Conservation (phyloP, 2,329 filamentous ascomycete genomes). For the Fusarium albosuccineum region DNA sequence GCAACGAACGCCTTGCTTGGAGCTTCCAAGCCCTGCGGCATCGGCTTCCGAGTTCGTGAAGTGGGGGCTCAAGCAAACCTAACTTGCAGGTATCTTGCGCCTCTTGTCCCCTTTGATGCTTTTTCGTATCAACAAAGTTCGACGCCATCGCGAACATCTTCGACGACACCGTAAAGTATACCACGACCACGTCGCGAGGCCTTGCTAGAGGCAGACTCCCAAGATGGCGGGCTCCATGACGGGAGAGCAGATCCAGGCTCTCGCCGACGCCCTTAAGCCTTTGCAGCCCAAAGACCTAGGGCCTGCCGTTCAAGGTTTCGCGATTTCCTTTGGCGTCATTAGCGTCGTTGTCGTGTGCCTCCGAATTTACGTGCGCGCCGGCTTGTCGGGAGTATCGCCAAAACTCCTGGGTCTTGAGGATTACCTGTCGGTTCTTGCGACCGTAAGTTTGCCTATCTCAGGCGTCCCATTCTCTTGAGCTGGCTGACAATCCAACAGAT, state of each 20-base stretch:
- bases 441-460: background rate
- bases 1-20: too few relatives aligned
- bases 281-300: constrained; percentile 5
- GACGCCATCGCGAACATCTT: too few relatives aligned
- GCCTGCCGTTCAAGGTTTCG: constrained; percentile 13
- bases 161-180: too few relatives aligned
- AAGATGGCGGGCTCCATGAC: constrained; percentile 12
- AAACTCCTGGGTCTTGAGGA: constrained; percentile 14
- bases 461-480: background rate
- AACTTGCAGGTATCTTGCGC: too few relatives aligned
- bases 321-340: background rate
- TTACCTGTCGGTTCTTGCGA: constrained; percentile 8
- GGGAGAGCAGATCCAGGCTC: constrained; percentile 17
- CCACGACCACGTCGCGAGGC: too few relatives aligned
- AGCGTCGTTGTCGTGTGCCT: constrained; percentile 13
- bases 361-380: constrained; percentile 21
- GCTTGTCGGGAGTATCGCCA: constrained; percentile 7
- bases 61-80: too few relatives aligned
- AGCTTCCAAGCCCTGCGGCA: too few relatives aligned
- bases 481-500: background rate
- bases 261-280: constrained; percentile 3
- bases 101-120: too few relatives aligned
- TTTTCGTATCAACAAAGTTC: too few relatives aligned
- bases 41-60: too few relatives aligned
- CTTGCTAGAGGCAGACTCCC: background rate